Evolutionary conservation across 331 rosid genomes (phyloP).

Genomic region (Pyrus hybrid): DNA sequence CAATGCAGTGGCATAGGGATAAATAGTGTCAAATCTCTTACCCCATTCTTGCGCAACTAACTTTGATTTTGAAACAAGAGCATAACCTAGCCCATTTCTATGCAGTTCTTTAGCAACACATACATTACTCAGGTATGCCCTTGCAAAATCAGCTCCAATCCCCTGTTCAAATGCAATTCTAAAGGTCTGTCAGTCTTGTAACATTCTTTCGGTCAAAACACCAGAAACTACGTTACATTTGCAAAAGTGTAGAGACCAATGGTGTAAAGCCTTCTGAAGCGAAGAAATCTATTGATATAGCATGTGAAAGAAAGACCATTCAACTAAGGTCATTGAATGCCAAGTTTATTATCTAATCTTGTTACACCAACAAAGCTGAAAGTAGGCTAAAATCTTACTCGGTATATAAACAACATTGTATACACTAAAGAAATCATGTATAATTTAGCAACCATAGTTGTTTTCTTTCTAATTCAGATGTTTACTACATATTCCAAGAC

Average conservation of each 20-base stretch:
- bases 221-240: background rate
- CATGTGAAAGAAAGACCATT: background rate
- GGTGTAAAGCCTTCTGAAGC: background rate
- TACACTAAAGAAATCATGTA: background rate
- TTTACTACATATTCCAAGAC: too few species aligned
- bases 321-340: background rate
- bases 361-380: background rate
- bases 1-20: background rate
- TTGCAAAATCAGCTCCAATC: conserved; percentile 54
- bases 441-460: background rate
- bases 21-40: conserved; percentile 18
- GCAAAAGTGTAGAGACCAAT: background rate
- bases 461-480: background rate
- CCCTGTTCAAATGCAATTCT: conserved; percentile 37
- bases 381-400: background rate
- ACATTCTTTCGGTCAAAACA: background rate
- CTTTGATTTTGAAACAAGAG: conserved; percentile 65
- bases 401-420: background rate
- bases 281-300: background rate
- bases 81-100: conserved; percentile 77
- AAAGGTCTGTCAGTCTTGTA: background rate
- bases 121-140: conserved; percentile 95
- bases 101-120: conserved; percentile 88
- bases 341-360: background rate
- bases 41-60: conserved; percentile 84